Conservation (phyloP, 331 rosid species). For the Malus hybrid region DNA sequence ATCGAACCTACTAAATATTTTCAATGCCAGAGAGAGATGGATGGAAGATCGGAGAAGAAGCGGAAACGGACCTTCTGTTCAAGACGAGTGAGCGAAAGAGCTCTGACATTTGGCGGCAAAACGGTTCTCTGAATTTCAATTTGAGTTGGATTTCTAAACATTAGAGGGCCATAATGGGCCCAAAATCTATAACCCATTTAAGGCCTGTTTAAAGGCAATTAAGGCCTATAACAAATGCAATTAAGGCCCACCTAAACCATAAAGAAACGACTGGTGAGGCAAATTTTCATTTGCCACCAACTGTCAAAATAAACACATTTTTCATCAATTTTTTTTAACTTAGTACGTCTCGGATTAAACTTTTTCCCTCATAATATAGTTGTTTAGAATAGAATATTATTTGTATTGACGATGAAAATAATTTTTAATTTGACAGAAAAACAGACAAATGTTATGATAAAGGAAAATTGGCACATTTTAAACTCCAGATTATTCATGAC, state of each 20-base stretch:
- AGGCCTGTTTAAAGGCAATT: background rate
- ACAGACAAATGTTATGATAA: too few relatives aligned
- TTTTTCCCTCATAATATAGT: background rate
- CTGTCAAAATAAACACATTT: too few relatives aligned
- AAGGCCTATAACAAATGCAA: too few relatives aligned
- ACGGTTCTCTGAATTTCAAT: constrained; percentile 5
- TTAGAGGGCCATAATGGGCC: background rate
- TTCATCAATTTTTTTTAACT: background rate
- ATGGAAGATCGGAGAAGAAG: constrained; percentile 3
- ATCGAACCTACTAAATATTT: constrained; percentile 31
- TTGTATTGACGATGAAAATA: too few relatives aligned
- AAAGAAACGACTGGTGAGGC: background rate
- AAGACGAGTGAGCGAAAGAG: constrained; percentile 44
- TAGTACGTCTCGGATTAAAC: fast-evolving
- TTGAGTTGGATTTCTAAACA: background rate
- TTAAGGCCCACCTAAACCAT: background rate
- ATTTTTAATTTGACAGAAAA: too few relatives aligned
- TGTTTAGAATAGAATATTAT: too few relatives aligned
- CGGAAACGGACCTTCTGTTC: constrained; percentile 43
- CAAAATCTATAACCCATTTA: too few relatives aligned
- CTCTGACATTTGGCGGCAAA: constrained; percentile 37
- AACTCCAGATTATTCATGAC: too few relatives aligned
- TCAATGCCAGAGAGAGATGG: background rate
- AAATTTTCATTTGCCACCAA: background rate
- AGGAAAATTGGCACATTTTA: background rate